A percentile compares a stretch with the other conserved stretches of the same genome.
These are phyloP conservation scores for Trichoderma endophyticum DNA, from an alignment of 2,329 filamentous ascomycete genomes.

Conservation along the genomic window DNA sequence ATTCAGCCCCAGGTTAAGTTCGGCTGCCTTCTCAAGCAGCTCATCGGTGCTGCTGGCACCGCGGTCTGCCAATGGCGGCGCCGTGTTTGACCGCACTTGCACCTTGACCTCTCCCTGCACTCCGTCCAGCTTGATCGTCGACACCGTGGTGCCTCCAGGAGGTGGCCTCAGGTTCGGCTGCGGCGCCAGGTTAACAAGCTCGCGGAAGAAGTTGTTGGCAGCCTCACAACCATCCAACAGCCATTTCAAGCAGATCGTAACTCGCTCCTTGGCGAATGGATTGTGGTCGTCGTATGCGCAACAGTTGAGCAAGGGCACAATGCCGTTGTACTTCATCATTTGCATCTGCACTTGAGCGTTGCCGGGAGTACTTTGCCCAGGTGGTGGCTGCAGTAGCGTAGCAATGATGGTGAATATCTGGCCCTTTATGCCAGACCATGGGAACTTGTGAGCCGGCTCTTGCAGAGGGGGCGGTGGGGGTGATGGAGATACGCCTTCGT, in stretches of 20 bases:
- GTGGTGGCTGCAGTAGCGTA: conserved; percentile 81
- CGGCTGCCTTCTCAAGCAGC: conserved; percentile 43
- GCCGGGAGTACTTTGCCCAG: conserved; percentile 56
- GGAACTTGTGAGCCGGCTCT: conserved; percentile 60
- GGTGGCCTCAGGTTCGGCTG: conserved; percentile 38
- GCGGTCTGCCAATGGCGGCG: conserved; percentile 23
- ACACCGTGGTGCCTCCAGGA: conserved; percentile 36
- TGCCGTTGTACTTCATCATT: conserved; percentile 78
- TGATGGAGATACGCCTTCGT: conserved; percentile 34
- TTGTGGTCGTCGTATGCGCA: conserved; percentile 91
- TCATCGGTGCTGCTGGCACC: conserved; percentile 31
- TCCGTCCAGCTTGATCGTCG: conserved; percentile 52
- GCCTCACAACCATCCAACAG: conserved; percentile 71
- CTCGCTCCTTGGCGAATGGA: conserved; percentile 88
- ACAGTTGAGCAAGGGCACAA: conserved; percentile 83
- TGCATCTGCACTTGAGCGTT: conserved; percentile 81
- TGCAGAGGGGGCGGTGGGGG: conserved; percentile 50
- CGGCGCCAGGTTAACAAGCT: conserved; percentile 51
- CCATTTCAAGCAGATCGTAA: conserved; percentile 85
- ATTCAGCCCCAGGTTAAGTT: conserved; percentile 37
- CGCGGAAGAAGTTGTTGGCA: conserved; percentile 68
- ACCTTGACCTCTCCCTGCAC: conserved; percentile 56
- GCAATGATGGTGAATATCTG: conserved; percentile 88
- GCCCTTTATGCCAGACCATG: conserved; percentile 78
- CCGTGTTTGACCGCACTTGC: conserved; percentile 42